phyloP scores from a whole-genome alignment of 106 monocot species.

The Dactylorhiza incarnata region DNA sequence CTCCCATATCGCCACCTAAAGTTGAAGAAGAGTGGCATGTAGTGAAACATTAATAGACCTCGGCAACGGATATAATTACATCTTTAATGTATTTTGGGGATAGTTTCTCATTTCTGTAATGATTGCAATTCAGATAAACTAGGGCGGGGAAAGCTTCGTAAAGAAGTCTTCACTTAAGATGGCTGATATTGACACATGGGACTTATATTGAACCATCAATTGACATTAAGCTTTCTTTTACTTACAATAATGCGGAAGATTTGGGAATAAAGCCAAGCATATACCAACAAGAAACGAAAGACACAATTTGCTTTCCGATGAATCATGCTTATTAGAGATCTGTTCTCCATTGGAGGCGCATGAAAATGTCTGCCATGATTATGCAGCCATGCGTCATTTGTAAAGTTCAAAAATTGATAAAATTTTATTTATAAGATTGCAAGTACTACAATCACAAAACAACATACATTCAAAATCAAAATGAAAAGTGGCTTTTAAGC shows the following conservation, averaged over 20 bases:
- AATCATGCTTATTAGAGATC: background rate
- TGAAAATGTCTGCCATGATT: background rate
- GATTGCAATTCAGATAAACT: background rate
- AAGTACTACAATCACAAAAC: background rate
- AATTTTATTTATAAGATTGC: background rate
- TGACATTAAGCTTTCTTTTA: background rate
- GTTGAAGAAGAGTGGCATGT: background rate
- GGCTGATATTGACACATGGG: background rate
- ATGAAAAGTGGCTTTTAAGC: background rate
- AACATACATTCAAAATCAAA: background rate
- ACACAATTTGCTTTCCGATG: background rate
- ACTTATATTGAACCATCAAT: background rate
- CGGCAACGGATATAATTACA: background rate
- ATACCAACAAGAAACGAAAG: background rate
- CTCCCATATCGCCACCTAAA: constrained; percentile 90
- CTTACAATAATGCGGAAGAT: background rate
- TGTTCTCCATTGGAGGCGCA: background rate
- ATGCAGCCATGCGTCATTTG: background rate
- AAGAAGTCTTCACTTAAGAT: background rate
- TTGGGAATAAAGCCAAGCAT: background rate
- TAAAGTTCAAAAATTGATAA: background rate
- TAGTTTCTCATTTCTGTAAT: no score
- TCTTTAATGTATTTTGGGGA: background rate
- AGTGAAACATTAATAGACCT: background rate
- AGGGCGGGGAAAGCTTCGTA: background rate